Base-by-base conservation (phyloP, 441 rosid species). In the Erodium trifolium region DNA sequence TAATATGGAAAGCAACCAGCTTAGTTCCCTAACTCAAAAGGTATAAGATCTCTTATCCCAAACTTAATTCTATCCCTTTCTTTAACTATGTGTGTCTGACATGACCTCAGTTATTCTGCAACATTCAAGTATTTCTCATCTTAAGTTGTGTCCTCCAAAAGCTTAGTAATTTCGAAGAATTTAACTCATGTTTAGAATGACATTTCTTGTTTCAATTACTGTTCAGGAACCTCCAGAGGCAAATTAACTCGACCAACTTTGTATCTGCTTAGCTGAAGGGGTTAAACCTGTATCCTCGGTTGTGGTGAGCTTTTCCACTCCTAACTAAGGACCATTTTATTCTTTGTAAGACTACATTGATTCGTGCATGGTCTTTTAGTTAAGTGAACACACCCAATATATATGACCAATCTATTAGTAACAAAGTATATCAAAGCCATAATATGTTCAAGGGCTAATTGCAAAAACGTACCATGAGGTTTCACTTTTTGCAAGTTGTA, bases 1-100 rank as follows among this genome's bases (percentile, higher is more conserved):
- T 12, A 81, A 88, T 67, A 86, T 88, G 88, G 91, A 83, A 76
- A 80, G 76, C 75, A 76, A 81, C 78, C 91, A 86, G 70, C 86
- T 86, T 41, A 78, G 29, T 77, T 67, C 85, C 23, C 13, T 45
- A 1, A 45, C 51, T 9, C 51, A 45, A 45, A 45, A 45, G 51
- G 51, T 45, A 45, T 45, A 45, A 9, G 51, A 45, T 45, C 51
- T 45, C 13, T 45, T 11, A 45, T 10, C 51, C 51, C 51, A 45
- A 45, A 45, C 51, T 45, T 45, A 57, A 1, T 57, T 17, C 63
- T 7, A 16, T 57, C 51, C 6, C 47, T 41, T 41, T 45, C 51
- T 45, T 45, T n/a, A 45, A 45, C 1, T 45, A 45, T 45, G 51
- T 45, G 51, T 45, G 3, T 45, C 51, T 53, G 14, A 53, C 60